A percentile compares a stretch with the other conserved stretches of the same genome.
Conservation (phyloP, 768 basidiomycete species). For the Infundibulicybe gibba region DNA sequence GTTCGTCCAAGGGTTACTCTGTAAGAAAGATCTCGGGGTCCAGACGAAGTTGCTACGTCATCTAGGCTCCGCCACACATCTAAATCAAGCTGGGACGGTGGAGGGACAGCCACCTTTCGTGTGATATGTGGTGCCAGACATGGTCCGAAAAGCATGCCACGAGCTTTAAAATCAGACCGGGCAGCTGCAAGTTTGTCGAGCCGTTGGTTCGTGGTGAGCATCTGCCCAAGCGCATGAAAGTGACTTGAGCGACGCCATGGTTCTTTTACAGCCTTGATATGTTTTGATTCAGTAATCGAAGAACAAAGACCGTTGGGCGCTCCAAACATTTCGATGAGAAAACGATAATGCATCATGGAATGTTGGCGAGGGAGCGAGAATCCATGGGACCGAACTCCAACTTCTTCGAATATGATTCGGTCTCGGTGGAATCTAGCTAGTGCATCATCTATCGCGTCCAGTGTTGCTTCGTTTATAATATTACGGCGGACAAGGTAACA, state of each 20-base stretch:
- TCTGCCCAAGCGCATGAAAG: slow-evolving; percentile 20
- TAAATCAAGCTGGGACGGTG: no score
- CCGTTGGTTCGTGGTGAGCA: slow-evolving; percentile 20
- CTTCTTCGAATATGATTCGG: slow-evolving; percentile 9
- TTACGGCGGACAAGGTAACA: slow-evolving; percentile 13
- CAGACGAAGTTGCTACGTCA: no score
- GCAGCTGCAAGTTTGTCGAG: slow-evolving; percentile 21
- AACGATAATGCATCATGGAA: slow-evolving; percentile 22
- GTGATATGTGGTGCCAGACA: background rate
- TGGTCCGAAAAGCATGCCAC: slow-evolving; percentile 15
- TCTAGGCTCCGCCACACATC: no score
- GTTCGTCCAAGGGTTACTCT: no score
- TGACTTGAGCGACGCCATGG: slow-evolving; percentile 22
- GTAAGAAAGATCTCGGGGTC: no score
- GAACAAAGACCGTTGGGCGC: slow-evolving; percentile 31
- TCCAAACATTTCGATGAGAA: slow-evolving; percentile 12
- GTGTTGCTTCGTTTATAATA: slow-evolving; percentile 6
- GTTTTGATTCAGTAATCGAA: slow-evolving; percentile 29
- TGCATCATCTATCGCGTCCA: slow-evolving; percentile 8
- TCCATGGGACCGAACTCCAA: slow-evolving; percentile 4
- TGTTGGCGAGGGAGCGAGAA: slow-evolving; percentile 30
- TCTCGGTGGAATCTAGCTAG: slow-evolving; percentile 8
- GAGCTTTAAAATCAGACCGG: slow-evolving; percentile 8
- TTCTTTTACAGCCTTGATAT: slow-evolving; percentile 30
- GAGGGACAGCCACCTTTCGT: background rate